Base-by-base conservation (phyloP, 169 alveolate genomes). In the Amoebophrya sp. region DNA sequence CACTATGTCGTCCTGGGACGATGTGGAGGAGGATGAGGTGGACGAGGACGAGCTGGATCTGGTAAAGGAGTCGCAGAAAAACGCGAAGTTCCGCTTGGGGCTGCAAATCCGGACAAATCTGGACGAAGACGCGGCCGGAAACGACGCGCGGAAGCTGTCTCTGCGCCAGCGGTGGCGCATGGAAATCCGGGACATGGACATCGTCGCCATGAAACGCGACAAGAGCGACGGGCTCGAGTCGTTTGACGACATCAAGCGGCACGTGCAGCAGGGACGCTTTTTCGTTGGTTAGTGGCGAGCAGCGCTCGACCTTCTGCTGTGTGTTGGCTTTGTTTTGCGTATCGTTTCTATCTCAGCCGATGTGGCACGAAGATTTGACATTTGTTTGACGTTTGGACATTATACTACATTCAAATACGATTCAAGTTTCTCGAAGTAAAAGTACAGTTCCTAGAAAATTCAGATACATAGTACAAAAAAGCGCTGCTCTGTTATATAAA, bases 191-290 rank as follows among this genome's bases (percentile, higher is more conserved):
- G 83, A 66, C 83, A 7, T 66, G 35, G 83, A 66, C 18, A 66
- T 66, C 83, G 83, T 66, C 83, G 18, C 83, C 7, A 25, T 66
- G 83, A 66, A 66, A n/a, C 83, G 83, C 83, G 83, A 66, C 83
- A 66, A 66, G 83, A n/a, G 39, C 29, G 83, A 66, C 35, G 32
- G 39, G 32, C 83, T 66, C 32, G 83, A 66, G 83, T 12, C 35
- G 7, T 25, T 66, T 1, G 83, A 66, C 0, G 83, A 66, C 35
- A 66, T 66, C 35, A 18, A n/a, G 39, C 12, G 83, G 39, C 83
- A 66, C 83, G 83, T 66, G 39, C 83, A 66, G 35, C 83, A 66
- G 35, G 83, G 83, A n/a, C 12, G 83, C 12, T 66, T 66, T 25
- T 66, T 66, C 83, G 83, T 66, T 66, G 83, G 83, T 7, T 66